A percentile compares a stretch with the other conserved stretches of the same genome.
phyloP scores from a whole-genome alignment of 768 basidiomycete species.

The Tephrocybe sp. region DNA sequence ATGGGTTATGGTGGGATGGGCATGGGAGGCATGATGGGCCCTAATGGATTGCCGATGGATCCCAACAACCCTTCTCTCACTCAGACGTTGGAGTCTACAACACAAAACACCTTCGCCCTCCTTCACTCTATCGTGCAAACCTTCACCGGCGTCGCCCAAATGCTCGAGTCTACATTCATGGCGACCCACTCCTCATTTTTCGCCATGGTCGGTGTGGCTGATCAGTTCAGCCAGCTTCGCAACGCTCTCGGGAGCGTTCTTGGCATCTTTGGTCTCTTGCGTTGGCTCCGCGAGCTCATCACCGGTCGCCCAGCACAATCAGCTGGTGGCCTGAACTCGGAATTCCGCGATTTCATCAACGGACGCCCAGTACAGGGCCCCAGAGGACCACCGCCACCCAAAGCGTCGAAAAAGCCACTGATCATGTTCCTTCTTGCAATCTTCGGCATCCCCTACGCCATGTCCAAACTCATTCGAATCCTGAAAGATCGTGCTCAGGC shows the following conservation, averaged over 20 bases:
- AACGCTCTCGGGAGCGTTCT: conserved; percentile 93
- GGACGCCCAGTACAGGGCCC: conserved; percentile 60
- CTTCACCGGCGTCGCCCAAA: conserved; percentile 92
- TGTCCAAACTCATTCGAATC: conserved; percentile 84
- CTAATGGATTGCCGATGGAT: conserved; percentile 49
- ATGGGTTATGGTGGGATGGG: conserved; percentile 20
- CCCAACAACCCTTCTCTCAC: conserved; percentile 69
- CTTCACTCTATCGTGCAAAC: conserved; percentile 95
- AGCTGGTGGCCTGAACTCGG: conserved; percentile 46
- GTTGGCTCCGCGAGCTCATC: conserved; percentile 77
- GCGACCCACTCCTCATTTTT: conserved; percentile 95
- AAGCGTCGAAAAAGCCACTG: conserved; percentile 85
- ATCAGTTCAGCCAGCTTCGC: conserved; percentile 90
- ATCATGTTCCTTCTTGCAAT: conserved; percentile 92
- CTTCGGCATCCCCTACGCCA: conserved; percentile 89
- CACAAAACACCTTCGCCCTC: conserved; percentile 89
- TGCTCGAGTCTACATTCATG: conserved; percentile 97
- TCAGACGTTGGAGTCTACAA: conserved; percentile 85
- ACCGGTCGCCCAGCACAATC: conserved; percentile 33
- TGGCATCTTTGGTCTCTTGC: conserved; percentile 84
- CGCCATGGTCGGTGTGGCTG: conserved; percentile 94
- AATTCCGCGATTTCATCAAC: conserved; percentile 77
- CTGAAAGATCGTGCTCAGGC: conserved; percentile 64
- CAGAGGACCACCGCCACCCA: conserved; percentile 44
- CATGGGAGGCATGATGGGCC: conserved; percentile 39